A percentile compares a stretch with the other conserved stretches of the same genome.
Conservation (phyloP, 2,329 filamentous ascomycete genomes). For the Alternaria sp. region DNA sequence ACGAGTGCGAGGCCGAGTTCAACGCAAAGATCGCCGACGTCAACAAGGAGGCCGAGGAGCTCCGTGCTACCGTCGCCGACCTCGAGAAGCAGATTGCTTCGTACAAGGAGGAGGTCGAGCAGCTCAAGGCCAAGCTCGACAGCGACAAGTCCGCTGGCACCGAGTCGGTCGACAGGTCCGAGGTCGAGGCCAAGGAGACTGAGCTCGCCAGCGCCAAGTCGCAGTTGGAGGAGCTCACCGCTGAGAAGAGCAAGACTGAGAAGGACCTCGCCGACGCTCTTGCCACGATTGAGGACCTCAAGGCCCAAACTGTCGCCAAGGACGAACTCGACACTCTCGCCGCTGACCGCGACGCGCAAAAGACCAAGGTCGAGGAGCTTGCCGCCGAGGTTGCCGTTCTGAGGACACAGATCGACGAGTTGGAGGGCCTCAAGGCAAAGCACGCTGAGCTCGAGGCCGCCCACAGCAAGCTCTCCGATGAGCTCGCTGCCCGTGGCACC, state of each 20-base stretch:
- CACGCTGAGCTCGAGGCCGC: conserved; percentile 23
- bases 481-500: conserved; percentile 22
- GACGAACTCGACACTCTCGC: conserved; percentile 35
- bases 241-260: conserved; percentile 19
- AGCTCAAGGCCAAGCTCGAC: conserved; percentile 34
- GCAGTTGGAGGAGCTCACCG: conserved; percentile 24
- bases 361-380: conserved; percentile 31
- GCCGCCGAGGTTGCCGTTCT: conserved; percentile 28
- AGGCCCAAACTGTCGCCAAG: conserved; percentile 28
- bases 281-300: conserved; percentile 27
- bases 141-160: conserved; percentile 25
- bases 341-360: conserved; percentile 29
- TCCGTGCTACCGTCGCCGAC: conserved; percentile 23
- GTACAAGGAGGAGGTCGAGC: conserved; percentile 37
- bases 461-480: conserved; percentile 18
- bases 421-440: conserved; percentile 25
- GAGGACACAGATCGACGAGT: conserved; percentile 29
- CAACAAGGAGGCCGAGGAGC: conserved; percentile 23
- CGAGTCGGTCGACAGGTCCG: conserved; percentile 26
- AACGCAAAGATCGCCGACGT: conserved; percentile 31
- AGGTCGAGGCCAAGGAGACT: conserved; percentile 38
- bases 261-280: conserved; percentile 28
- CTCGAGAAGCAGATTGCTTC: conserved; percentile 36
- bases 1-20: conserved; percentile 44
- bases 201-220: conserved; percentile 27